Base-by-base conservation (phyloP, 306 rosid genomes). In the Castanospermum australe region DNA sequence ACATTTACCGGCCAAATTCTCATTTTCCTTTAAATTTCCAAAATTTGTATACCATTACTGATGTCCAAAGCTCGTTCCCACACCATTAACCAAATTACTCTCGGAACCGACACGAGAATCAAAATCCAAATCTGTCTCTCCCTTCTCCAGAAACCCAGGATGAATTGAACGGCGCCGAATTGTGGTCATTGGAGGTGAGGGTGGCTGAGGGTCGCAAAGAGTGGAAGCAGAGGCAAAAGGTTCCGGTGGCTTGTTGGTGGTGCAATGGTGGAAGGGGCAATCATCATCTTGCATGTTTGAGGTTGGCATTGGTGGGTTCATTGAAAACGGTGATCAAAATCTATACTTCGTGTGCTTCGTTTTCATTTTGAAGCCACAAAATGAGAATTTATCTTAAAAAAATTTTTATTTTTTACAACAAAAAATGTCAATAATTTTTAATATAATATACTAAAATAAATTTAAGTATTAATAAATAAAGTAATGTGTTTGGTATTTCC, bases 111-210 rank as follows among this genome's bases (percentile, higher is more conserved):
- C 33, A 24, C 76, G 73, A 75, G 84, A 67, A 17, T 38, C 78
- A 12, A 60, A 38, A 25, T 59, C n/a, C 8, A 70, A 77, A 77
- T 18, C 9, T 0, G 76, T 21, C 2, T 71, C 48, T 59, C 76
- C 85, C 17, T 75, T 69, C 6, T 17, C 83, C 24, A 76, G 54
- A 67, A 84, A 13, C 28, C 11, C 38, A 3, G 28, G 67, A 75
- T 55, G 73, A 66, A 67, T 50, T 4, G 79, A 30, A n/a, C 92
- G 89, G 83, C 84, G 93, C 14, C 88, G 96, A 72, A 84, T 36
- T 17, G 64, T 71, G 77, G 57, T 13, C 6, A 42, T 56, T 25
- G 78, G 73, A 47, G 83, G 45, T 5, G 83, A 35, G 74, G 41
- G 55, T 24, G 82, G 17, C 25, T 47, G 35, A 2, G 74, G 36